Evolutionary conservation across 768 basidiomycete genomes (phyloP), one percentile per base, ranked within the genome.

Genomic region (Hypholoma sublateritium): DNA sequence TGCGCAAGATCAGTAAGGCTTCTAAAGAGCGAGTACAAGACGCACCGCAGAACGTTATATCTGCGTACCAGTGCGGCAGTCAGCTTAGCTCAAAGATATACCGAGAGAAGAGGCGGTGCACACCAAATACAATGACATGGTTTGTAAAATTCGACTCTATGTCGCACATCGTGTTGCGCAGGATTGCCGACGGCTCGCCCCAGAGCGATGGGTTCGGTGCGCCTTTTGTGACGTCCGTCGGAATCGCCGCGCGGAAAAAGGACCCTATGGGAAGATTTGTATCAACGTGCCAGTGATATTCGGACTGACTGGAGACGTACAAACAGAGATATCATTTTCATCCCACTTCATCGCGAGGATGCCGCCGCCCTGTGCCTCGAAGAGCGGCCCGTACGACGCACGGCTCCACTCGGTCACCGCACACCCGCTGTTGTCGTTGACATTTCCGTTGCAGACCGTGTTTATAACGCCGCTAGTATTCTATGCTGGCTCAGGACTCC

Each of bases 301-400:
- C 5, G 5, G 34, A 42, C 19, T 34, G 19, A 11, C 9, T 47
- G n/a, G 32, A 6, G 14, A 76, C 88, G 70, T 57, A 92, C 91
- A 92, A 62, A 91, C 79, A 42, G 86, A 82, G 56, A 93, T 91
- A 1, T 85, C 86, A 53, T 77, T 79, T 56, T 85, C 81, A 65
- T 94, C 90, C 93, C 93, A 95, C 62, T 89, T 88, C 89, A 93
- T 92, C 1, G 86, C 91, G 64, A 92, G 89, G 2, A 93, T 85
- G 3, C 93, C 93, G 5, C 93, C 93, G 13, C 88, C 84, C 65
- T 83, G 84, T 1, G 80, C 78, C 59, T 95, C 92, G 66, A 95
- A 94, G 56, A 81, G 82, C 35, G 87, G 85, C 0, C 93, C 93
- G 68, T 91, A 95, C 0, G 93, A 95, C 2, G 88, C 86, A n/a